These are phyloP conservation scores for Oenanthe sinensis DNA, from an alignment of 129 eudicot species.

Conservation along the genomic window DNA sequence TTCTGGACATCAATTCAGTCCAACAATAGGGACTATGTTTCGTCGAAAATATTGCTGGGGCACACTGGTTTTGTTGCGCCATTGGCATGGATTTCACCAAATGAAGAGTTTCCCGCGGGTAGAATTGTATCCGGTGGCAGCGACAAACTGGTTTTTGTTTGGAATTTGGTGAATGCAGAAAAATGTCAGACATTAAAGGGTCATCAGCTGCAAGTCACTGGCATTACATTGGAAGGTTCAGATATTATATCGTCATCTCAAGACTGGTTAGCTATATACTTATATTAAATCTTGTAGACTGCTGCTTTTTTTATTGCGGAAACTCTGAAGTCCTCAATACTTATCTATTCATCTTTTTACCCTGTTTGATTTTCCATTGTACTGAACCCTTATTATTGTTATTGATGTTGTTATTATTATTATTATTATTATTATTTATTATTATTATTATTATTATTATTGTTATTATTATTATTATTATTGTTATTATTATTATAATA, in stretches of 20 bases:
- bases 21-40: slow-evolving; percentile 35
- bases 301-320: neutral
- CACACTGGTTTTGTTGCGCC: slow-evolving; percentile 97
- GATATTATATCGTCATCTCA: slow-evolving; percentile 73
- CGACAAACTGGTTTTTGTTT: slow-evolving; percentile 79
- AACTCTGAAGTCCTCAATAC: neutral
- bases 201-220: slow-evolving; percentile 84
- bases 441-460: neutral
- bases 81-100: slow-evolving; percentile 71
- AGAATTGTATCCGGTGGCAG: slow-evolving; percentile 90
- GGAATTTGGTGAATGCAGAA: slow-evolving; percentile 81
- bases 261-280: slow-evolving; percentile 60
- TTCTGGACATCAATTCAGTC: slow-evolving; percentile 61
- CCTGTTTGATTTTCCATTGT: neutral
- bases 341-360: neutral
- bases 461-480: neutral
- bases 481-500: neutral
- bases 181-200: slow-evolving; percentile 61
- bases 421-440: neutral
- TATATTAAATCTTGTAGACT: slow-evolving; percentile 1
- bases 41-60: slow-evolving; percentile 68
- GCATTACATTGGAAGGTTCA: slow-evolving; percentile 64
- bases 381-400: neutral
- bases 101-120: slow-evolving; percentile 80
- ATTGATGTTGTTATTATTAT: too few species aligned